phyloP scores from a whole-genome alignment of 305 asterid species.

The Fraxinus ornus region DNA sequence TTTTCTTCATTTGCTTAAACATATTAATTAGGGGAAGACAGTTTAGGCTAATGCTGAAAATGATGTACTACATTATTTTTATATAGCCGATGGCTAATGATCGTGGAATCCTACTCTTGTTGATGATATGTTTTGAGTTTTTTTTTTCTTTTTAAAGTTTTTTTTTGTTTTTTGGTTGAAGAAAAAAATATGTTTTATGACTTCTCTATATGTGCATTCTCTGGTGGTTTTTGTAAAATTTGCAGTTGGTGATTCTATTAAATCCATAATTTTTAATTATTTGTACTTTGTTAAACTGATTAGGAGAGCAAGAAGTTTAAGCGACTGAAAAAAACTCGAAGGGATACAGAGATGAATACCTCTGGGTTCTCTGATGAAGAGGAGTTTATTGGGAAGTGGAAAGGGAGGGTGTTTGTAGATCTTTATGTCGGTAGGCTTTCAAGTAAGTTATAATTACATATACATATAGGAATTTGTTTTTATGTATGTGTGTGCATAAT shows the following conservation, averaged over 20 bases:
- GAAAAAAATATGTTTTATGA: too few species aligned
- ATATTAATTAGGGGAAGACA: too few species aligned
- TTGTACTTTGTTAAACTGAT: background rate
- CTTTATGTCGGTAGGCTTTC: background rate
- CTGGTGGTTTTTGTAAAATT: background rate
- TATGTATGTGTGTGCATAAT: background rate
- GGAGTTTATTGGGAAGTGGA: conserved; percentile 68
- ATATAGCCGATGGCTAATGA: too few species aligned
- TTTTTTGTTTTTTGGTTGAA: too few species aligned
- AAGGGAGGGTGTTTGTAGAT: conserved; percentile 46
- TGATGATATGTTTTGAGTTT: too few species aligned
- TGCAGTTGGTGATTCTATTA: background rate
- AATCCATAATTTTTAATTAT: background rate
- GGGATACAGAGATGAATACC: conserved; percentile 68
- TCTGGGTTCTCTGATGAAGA: conserved; percentile 87
- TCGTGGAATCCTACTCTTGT: too few species aligned
- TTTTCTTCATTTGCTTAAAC: too few species aligned
- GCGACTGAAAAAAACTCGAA: conserved; percentile 80
- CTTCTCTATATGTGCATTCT: background rate
- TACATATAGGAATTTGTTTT: background rate
- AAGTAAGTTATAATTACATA: background rate
- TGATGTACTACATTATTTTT: too few species aligned
- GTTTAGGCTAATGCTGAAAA: too few species aligned
- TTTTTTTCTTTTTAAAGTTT: too few species aligned
- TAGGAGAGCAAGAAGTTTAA: conserved; percentile 84